Evolutionary conservation across 2,329 filamentous ascomycete genomes (phyloP).

Genomic region (Exophiala spinifera): DNA sequence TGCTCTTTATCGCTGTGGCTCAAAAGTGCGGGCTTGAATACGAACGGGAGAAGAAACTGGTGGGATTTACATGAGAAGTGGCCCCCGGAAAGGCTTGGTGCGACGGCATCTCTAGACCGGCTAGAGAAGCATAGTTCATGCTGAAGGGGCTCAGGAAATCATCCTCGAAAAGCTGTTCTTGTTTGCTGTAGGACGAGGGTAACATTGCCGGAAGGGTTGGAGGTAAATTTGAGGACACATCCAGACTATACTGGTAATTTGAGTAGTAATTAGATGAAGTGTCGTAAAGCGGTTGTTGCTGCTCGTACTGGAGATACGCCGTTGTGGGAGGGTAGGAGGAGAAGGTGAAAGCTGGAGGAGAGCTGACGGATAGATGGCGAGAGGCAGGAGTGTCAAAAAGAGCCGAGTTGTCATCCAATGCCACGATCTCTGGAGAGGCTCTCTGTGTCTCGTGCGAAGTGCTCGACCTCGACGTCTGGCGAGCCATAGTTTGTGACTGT

Average conservation of each 20-base stretch:
- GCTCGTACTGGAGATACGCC: constrained; percentile 27
- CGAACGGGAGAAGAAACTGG: constrained; percentile 28
- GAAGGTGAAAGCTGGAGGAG: constrained; percentile 23
- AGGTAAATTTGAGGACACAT: constrained; percentile 40
- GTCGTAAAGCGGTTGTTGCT: constrained; percentile 32
- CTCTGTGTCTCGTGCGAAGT: constrained; percentile 20
- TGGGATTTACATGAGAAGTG: constrained; percentile 44
- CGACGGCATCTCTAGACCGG: constrained; percentile 51
- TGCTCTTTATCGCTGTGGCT: constrained; percentile 13
- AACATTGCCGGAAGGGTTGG: constrained; percentile 47
- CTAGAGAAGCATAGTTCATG: constrained; percentile 60
- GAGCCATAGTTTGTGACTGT: constrained; percentile 18
- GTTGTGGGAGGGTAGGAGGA: constrained; percentile 26
- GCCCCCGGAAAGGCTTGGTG: constrained; percentile 38
- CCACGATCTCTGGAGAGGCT: constrained; percentile 26
- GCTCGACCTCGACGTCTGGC: constrained; percentile 23
- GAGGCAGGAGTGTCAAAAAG: constrained; percentile 22
- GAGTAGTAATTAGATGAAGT: constrained; percentile 34
- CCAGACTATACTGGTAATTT: constrained; percentile 37
- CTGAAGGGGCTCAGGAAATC: constrained; percentile 58
- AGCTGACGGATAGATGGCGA: constrained; percentile 21
- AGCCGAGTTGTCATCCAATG: constrained; percentile 26
- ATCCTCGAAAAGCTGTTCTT: constrained; percentile 51
- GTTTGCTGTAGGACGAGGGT: constrained; percentile 46
- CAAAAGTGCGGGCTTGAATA: constrained; percentile 22